phyloP scores from a whole-genome alignment of 129 eudicot species.

The Flaveria sonorensis region DNA sequence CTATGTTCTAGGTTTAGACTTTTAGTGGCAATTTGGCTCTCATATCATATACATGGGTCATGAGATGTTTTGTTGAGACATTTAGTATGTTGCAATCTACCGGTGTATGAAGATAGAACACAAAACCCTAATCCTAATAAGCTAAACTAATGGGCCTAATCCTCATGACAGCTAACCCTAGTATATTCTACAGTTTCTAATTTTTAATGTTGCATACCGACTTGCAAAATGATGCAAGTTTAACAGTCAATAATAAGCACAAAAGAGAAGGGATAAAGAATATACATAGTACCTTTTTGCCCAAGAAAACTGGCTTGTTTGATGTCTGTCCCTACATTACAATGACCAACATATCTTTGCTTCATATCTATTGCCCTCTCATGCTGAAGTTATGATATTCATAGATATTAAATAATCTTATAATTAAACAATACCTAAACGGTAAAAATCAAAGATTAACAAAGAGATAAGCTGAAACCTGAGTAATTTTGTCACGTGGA shows the following conservation, averaged over 20 bases:
- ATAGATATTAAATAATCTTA: not conserved
- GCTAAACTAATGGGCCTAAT: not conserved
- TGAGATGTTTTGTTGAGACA: not conserved
- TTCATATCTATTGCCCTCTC: conserved; percentile 88
- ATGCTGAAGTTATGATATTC: conserved; percentile 43
- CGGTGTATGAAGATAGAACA: not conserved
- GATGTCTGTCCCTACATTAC: conserved; percentile 93
- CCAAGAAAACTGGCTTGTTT: conserved; percentile 98
- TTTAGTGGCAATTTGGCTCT: not conserved
- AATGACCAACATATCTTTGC: conserved; percentile 85
- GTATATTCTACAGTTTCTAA: not conserved
- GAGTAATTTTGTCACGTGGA: conserved; percentile 51
- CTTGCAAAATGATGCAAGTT: conserved; percentile 3
- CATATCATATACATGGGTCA: not conserved
- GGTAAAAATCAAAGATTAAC: not conserved
- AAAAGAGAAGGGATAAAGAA: conserved; percentile 5
- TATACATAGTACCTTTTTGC: conserved; percentile 57
- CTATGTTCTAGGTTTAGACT: not conserved
- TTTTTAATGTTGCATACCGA: not conserved
- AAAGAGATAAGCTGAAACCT: conserved; percentile 45
- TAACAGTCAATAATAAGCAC: conserved; percentile 11
- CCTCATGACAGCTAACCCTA: not conserved
- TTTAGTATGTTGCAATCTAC: not conserved
- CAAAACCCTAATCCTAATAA: not conserved
- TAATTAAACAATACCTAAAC: not conserved